Percentiles rank a stretch among this genome's conserved stretches.
Conservation (phyloP, 2,329 filamentous ascomycete species). For the Arthrobotrys sphaeroides region DNA sequence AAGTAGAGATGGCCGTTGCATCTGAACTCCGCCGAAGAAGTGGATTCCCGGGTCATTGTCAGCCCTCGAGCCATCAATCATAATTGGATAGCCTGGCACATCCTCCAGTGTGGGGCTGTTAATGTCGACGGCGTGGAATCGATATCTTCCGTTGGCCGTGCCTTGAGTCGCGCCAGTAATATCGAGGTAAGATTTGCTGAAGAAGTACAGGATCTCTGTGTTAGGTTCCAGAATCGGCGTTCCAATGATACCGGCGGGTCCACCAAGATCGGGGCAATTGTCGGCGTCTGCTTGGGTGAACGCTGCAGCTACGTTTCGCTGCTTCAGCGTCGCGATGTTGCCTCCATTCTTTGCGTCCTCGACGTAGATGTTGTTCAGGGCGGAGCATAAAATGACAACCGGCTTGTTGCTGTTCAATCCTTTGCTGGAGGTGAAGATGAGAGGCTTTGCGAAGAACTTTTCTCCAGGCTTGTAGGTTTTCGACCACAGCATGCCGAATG, state of each 20-base stretch:
- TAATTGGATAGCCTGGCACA: constrained; percentile 63
- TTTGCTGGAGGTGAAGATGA: constrained; percentile 50
- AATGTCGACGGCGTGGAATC: constrained; percentile 60
- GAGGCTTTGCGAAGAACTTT: constrained; percentile 50
- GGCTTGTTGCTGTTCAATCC: constrained; percentile 47
- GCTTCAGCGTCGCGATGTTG: constrained; percentile 15
- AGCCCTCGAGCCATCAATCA: constrained; percentile 64
- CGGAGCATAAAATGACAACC: constrained; percentile 42
- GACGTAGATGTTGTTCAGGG: constrained; percentile 48
- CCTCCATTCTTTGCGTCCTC: constrained; percentile 51
- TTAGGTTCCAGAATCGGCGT: constrained; percentile 64
- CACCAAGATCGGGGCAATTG: constrained; percentile 51
- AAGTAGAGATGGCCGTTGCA: constrained; percentile 66
- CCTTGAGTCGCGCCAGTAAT: constrained; percentile 38
- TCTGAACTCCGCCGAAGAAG: constrained; percentile 67
- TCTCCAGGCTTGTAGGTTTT: constrained; percentile 45
- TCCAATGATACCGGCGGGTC: constrained; percentile 62
- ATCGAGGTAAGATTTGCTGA: constrained; percentile 63
- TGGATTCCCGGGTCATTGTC: constrained; percentile 65
- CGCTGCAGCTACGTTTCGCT: constrained; percentile 21
- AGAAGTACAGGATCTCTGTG: constrained; percentile 64
- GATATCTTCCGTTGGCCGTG: constrained; percentile 58
- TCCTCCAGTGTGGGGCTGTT: constrained; percentile 59
- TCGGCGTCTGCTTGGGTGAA: constrained; percentile 48
- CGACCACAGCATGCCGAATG: constrained; percentile 60